Base-by-base conservation (phyloP, 352 stramenopile genomes). In the Phytopythium montanum region DNA sequence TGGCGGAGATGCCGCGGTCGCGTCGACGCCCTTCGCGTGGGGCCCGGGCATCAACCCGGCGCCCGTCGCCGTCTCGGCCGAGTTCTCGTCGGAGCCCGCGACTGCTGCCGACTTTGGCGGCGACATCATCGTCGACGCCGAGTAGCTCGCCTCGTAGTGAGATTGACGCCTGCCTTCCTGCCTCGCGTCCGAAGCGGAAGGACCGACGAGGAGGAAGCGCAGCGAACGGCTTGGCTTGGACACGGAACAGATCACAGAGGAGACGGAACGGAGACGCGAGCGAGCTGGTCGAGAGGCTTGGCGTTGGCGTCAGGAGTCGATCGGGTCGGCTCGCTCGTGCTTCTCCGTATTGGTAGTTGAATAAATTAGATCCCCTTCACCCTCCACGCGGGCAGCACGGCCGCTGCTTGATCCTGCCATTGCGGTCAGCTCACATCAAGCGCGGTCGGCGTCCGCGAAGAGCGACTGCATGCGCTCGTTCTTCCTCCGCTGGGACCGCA, bases 391-490 rank as follows among this genome's bases (percentile, higher is more conserved):
- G 13, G 26, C 4, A 21, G 14, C 19, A 21, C 38, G 21, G 5
- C 2, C 41, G 41, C 41, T 48, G 21, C 41, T 26, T 26, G 10
- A 13, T 48, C 4, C 9, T 5, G 41, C 16, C 14, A 28, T 38
- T 26, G 21, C 14, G 13, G 45, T 21, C 6, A 55, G 19, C 4
- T 19, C 34, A 21, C 9, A 12, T 23, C 39, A 18, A 21, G 13
- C 36, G 3, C 51, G 26, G 45, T 92, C 82, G 5, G 88, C 76
- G 28, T 91, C 60, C 0, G 74, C 76, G 60, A 93, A 93, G 31
- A 94, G 75, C 59, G 88, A 58, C 48, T 88, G 78, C 84, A 94
- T 91, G 41, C 70, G 76, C 31, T 68, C 65, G 48, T 85, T 91
- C 69, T 92, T 94, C 23, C 85, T 65, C 26, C 73, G 73, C 59